Percentiles rank a stretch among this genome's conserved stretches.
Conservation (phyloP, 1,284 basidiomycete genomes). For the Trametes hirsuta region DNA sequence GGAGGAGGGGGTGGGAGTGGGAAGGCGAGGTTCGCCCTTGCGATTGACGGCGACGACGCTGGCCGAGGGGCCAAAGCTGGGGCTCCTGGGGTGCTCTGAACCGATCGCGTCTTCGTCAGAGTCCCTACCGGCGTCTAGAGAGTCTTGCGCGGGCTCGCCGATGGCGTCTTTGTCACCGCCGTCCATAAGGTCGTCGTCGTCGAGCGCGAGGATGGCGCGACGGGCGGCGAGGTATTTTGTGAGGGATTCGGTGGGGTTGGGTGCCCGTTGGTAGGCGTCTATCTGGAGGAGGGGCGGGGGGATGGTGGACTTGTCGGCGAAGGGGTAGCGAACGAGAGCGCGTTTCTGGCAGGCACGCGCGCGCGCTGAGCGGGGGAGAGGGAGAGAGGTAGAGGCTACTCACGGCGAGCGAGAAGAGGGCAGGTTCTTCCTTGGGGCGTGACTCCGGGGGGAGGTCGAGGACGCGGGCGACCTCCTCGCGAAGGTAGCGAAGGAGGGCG, state of each 20-base stretch:
- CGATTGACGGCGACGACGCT: slow-evolving; percentile 22
- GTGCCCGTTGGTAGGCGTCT: slow-evolving; percentile 22
- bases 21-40: slow-evolving; percentile 16
- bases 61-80: slow-evolving; percentile 22
- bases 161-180: slow-evolving; percentile 23
- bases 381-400: neutral
- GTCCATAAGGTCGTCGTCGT: slow-evolving; percentile 14
- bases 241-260: slow-evolving; percentile 21
- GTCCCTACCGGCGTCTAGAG: slow-evolving; percentile 20
- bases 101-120: slow-evolving; percentile 28
- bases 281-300: slow-evolving; percentile 26
- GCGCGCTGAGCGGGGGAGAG: slow-evolving; percentile 1
- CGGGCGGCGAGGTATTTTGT: slow-evolving; percentile 22
- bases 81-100: slow-evolving; percentile 26
- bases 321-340: slow-evolving; percentile 19
- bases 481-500: slow-evolving; percentile 19
- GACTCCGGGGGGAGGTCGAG: slow-evolving; percentile 21
- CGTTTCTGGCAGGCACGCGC: slow-evolving; percentile 20
- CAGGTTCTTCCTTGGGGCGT: slow-evolving; percentile 20
- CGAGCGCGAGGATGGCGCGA: slow-evolving; percentile 23
- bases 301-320: slow-evolving; percentile 22
- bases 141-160: slow-evolving; percentile 22
- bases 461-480: slow-evolving; percentile 25
- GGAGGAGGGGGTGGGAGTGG: slow-evolving; percentile 19
- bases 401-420: slow-evolving; percentile 22